Evolutionary conservation across 129 eudicot genomes (phyloP), one percentile per base, ranked within the genome.

Genomic region (Pittosporum tobira): DNA sequence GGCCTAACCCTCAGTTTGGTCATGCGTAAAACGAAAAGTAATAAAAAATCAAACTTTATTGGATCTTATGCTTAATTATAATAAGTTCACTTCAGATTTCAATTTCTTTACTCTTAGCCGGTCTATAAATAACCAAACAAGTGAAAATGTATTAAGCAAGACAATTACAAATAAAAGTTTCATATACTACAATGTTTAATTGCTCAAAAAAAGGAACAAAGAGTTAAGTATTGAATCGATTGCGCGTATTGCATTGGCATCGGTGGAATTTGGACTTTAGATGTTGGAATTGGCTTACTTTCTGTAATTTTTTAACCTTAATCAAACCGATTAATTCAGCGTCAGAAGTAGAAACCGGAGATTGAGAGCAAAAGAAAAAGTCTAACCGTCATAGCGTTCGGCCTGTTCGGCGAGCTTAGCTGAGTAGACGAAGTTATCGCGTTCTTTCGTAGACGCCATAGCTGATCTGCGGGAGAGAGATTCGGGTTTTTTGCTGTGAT

Each of bases 331-430:
- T 40, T 12, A 40, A 13, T 40, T 3, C 11, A 40, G n/a, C 18
- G n/a, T 40, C 15, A 13, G 46, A 40, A 51, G 37, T 3, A 53
- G 22, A 36, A 40, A 53, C 44, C 8, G 43, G 29, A 16, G 28
- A 31, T 12, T 57, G 6, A 43, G 44, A 19, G 22, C 31, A 10
- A 34, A 9, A 22, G 44, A 51, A 19, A 6, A 36, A 51, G 8
- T 19, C 23, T 36, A 47, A 71, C 77, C 77, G 24, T 73, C 77
- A 45, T 73, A 73, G 58, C 77, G 77, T 50, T 73, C 77, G 22
- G 77, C 77, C 42, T 73, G 77, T 21, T 73, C 77, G 48, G 77
- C 71, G 50, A 72, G 77, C 67, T 72, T 73, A 18, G 77, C 77
- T 34, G n/a, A 59, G 72, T 66, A 73, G 24, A 73, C 68, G 51